Evolutionary conservation across 2,329 filamentous ascomycete genomes (phyloP).

Genomic region (Corinectria fuckeliana): DNA sequence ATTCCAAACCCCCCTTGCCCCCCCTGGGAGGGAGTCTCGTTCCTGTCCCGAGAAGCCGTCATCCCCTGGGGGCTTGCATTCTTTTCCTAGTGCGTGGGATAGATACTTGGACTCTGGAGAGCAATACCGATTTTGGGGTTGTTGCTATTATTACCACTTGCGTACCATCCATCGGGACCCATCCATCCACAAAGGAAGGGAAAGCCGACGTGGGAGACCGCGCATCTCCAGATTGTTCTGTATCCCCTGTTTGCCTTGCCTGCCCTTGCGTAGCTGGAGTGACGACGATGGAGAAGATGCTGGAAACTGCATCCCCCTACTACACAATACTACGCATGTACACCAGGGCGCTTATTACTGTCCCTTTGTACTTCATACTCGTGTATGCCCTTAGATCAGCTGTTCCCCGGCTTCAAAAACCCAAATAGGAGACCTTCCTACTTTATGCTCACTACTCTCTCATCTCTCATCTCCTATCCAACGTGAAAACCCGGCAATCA

Average conservation of each 20-base stretch:
- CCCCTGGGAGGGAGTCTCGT: neutral
- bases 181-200: neutral
- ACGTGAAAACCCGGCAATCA: neutral
- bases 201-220: neutral
- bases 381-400: too few relatives aligned
- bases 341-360: too few relatives aligned
- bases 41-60: neutral
- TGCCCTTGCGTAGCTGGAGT: neutral
- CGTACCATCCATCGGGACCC: neutral
- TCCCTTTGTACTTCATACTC: too few relatives aligned
- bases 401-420: too few relatives aligned
- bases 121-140: neutral
- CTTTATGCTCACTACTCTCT: neutral
- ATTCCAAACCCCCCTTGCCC: too few relatives aligned
- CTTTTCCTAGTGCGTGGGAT: neutral
- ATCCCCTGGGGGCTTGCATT: neutral
- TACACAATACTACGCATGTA: too few relatives aligned
- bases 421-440: too few relatives aligned
- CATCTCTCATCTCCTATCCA: neutral
- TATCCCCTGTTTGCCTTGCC: neutral
- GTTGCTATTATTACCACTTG: neutral
- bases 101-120: neutral
- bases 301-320: neutral
- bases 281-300: neutral
- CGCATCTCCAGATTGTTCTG: neutral